These are phyloP conservation scores for Neonectria neomacrospora DNA, from an alignment of 2,329 filamentous ascomycete genomes.

Conservation along the genomic window DNA sequence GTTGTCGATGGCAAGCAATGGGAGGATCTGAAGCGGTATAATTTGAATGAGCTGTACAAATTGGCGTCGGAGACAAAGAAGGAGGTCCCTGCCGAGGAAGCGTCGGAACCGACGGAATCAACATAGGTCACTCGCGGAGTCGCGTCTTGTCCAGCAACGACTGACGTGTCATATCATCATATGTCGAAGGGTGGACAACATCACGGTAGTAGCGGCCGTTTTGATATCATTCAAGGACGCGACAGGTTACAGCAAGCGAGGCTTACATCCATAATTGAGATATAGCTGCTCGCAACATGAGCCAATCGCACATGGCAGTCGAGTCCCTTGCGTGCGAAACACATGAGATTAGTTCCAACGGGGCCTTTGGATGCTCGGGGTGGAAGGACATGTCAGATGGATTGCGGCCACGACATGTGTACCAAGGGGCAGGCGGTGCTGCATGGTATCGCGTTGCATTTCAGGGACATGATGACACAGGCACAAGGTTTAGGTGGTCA, in stretches of 20 bases:
- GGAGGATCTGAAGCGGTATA: conserved; percentile 80
- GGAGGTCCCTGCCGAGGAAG: conserved; percentile 32
- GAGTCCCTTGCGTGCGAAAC: conserved; percentile 15
- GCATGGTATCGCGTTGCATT: conserved; percentile 10
- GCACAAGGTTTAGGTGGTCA: not conserved
- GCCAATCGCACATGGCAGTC: conserved; percentile 12
- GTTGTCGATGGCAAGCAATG: conserved; percentile 77
- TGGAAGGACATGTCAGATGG: not conserved
- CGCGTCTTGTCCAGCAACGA: conserved; percentile 14
- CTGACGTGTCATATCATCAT: conserved; percentile 26
- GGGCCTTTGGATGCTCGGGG: conserved; percentile 4
- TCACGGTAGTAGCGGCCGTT: conserved; percentile 20
- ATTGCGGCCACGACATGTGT: conserved; percentile 10
- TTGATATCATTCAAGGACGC: conserved; percentile 11
- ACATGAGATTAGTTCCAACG: conserved; percentile 1
- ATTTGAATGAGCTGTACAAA: conserved; percentile 78
- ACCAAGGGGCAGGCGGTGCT: conserved; percentile 5
- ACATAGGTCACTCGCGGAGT: conserved; percentile 31
- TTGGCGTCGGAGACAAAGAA: conserved; percentile 36
- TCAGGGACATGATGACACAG: conserved; percentile 9
- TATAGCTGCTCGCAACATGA: conserved; percentile 1
- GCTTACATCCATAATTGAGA: conserved; percentile 15
- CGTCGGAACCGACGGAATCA: conserved; percentile 22
- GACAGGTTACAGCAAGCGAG: conserved; percentile 20
- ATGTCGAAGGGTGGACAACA: conserved; percentile 11